Evolutionary conservation across 176 grass and related monocot species (phyloP).

Genomic region (Chloris gayana): DNA sequence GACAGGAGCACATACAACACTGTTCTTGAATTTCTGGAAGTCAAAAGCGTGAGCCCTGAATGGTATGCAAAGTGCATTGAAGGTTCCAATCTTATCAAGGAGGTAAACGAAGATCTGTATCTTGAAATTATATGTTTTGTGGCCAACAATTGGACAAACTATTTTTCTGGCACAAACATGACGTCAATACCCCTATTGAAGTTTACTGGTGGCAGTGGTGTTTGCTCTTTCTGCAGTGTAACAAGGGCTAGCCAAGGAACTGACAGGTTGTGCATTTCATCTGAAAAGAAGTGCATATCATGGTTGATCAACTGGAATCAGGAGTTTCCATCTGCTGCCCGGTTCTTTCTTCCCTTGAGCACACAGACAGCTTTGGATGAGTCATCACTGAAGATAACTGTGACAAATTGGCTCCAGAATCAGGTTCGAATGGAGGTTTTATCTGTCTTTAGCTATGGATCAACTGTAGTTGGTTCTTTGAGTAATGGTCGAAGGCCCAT

Average conservation of each 20-base stretch:
- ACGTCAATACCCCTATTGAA: conserved; percentile 53
- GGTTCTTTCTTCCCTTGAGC: conserved; percentile 35
- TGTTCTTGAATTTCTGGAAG: conserved; percentile 53
- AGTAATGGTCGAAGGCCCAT: conserved; percentile 19
- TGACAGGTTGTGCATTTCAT: conserved; percentile 53
- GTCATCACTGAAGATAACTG: background rate
- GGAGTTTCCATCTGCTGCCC: conserved; percentile 51
- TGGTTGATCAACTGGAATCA: conserved; percentile 70
- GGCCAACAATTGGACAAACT: conserved; percentile 36
- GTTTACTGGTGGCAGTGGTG: conserved; percentile 43
- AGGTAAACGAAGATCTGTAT: conserved; percentile 53
- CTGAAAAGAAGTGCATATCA: conserved; percentile 20
- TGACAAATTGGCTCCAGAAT: conserved; percentile 48
- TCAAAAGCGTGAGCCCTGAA: conserved; percentile 35
- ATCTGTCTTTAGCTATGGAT: conserved; percentile 35
- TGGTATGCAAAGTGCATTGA: conserved; percentile 80
- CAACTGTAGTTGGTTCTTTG: conserved; percentile 28
- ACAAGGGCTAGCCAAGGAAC: background rate
- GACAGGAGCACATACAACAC: conserved; percentile 43
- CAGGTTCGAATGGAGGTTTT: conserved; percentile 45
- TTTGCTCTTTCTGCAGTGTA: conserved; percentile 49
- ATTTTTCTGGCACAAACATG: conserved; percentile 47
- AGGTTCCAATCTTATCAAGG: conserved; percentile 53
- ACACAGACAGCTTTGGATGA: conserved; percentile 36
- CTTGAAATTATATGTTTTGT: conserved; percentile 60